Evolutionary conservation across 495 filamentous ascomycete genomes (phyloP), one percentile per base, ranked within the genome.

Genomic region (Elaphomyces granulatus): DNA sequence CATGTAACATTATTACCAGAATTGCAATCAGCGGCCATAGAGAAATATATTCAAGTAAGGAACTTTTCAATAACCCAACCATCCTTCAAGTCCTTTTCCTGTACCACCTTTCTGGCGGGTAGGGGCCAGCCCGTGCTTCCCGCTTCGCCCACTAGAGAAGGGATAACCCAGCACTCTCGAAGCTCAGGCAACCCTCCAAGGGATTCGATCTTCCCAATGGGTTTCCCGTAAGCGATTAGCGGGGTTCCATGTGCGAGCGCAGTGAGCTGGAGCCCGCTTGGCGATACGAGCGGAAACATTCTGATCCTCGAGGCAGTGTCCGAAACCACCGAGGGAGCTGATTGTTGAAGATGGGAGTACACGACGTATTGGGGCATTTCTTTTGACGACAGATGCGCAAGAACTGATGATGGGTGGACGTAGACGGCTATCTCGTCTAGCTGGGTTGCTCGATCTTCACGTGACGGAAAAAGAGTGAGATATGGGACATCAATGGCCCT

Each of bases 401-500:
- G 69, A 2, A 84, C 59, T 1, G 86, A 94, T 0, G 80, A 75
- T 0, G 87, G 86, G 54, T 94, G 87, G 19, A 94, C 68, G 55
- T 83, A 94, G n/a, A 90, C 82, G 17, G 67, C 72, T 7, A 64
- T 61, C 44, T 76, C 75, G 17, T 53, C 36, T 12, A 73, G 41
- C 20, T 75, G 67, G n/a, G 58, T 47, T 2, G 63, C 53, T 3
- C 59, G 62, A 8, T 67, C 66, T 20, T 63, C 60, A 19, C 72
- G 71, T 2, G 83, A 77, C 8, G 81, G 76, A 48, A 87, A 78
- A 14, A 99, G 76, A 0, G 92, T 86, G 2, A 94, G 48, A 56
- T 95, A 99, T 2, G 88, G 82, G 2, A 94, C 80, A 52, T 95
- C 84, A 37, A 83, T 86, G 1, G 87, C 84, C 34, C 81, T 72